Evolutionary conservation across 2,329 filamentous ascomycete genomes (phyloP).

Genomic region (Parastagonospora avenae): DNA sequence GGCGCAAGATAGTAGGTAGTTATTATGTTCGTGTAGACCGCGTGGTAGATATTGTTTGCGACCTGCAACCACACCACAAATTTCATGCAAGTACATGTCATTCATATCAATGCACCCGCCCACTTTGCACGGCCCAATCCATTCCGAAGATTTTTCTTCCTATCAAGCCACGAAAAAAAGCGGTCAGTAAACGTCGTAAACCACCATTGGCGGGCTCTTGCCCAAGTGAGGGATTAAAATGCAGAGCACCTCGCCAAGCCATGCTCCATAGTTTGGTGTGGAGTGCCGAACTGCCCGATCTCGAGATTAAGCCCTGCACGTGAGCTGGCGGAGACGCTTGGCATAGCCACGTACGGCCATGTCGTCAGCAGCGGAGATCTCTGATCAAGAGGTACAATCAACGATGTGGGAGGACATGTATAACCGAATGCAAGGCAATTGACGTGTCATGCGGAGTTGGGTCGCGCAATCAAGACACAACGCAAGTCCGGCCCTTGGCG

Average conservation of each 20-base stretch:
- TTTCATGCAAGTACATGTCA: no score
- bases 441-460: conserved; percentile 4
- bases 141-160: no score
- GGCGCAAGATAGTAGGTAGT: no score
- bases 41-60: no score
- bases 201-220: no score
- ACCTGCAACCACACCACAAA: no score
- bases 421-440: conserved; percentile 1
- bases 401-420: neutral
- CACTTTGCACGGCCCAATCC: no score
- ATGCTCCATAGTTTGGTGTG: neutral
- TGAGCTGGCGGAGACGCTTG: conserved; percentile 3
- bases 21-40: no score
- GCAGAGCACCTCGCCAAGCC: neutral
- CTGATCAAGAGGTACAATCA: neutral
- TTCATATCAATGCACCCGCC: no score
- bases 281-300: neutral
- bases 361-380: conserved; percentile 3
- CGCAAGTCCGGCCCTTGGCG: neutral
- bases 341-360: conserved; percentile 1
- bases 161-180: no score
- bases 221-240: neutral
- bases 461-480: neutral
- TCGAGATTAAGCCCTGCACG: neutral
- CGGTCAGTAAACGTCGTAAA: no score